Percentiles rank a stretch among this genome's conserved stretches.
Evolutionary conservation across 495 filamentous ascomycete genomes (phyloP).

Genomic region (Oidiodendron maius): DNA sequence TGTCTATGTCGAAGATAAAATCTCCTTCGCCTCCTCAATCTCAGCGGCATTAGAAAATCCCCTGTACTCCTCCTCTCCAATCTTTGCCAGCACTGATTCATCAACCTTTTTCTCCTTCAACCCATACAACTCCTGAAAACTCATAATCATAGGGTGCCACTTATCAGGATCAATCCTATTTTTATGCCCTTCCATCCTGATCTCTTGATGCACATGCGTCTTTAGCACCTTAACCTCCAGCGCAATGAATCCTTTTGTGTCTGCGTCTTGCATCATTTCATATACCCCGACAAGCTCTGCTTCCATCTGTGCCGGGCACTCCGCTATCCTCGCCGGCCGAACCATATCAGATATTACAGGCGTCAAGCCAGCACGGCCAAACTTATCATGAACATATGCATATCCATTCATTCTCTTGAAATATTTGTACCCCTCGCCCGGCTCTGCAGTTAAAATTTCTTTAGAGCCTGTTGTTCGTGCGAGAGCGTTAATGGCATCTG

Average conservation of each 20-base stretch:
- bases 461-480: conserved; percentile 33
- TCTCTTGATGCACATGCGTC: conserved; percentile 21
- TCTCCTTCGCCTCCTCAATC: conserved; percentile 4
- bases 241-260: conserved; percentile 21
- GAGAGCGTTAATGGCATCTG: conserved; percentile 28
- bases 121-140: conserved; percentile 37
- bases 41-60: conserved; percentile 23
- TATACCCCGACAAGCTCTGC: conserved; percentile 27
- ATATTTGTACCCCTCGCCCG: conserved; percentile 25
- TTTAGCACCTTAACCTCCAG: conserved; percentile 30
- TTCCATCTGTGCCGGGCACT: conserved; percentile 39
- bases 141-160: conserved; percentile 38
- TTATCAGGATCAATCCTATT: conserved; percentile 37
- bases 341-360: conserved; percentile 28
- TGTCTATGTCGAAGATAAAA: too few species aligned
- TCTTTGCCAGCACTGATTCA: conserved; percentile 24
- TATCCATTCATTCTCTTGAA: conserved; percentile 24
- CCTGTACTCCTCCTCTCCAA: conserved; percentile 34
- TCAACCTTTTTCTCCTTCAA: conserved; percentile 21
- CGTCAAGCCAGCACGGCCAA: conserved; percentile 27
- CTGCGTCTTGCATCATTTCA: conserved; percentile 28
- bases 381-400: conserved; percentile 29
- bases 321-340: conserved; percentile 25
- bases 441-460: conserved; percentile 25
- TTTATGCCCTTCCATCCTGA: conserved; percentile 28